Evolutionary conservation across 805 yeast species (phyloP).

Genomic region (Zygoascus tannicola): DNA sequence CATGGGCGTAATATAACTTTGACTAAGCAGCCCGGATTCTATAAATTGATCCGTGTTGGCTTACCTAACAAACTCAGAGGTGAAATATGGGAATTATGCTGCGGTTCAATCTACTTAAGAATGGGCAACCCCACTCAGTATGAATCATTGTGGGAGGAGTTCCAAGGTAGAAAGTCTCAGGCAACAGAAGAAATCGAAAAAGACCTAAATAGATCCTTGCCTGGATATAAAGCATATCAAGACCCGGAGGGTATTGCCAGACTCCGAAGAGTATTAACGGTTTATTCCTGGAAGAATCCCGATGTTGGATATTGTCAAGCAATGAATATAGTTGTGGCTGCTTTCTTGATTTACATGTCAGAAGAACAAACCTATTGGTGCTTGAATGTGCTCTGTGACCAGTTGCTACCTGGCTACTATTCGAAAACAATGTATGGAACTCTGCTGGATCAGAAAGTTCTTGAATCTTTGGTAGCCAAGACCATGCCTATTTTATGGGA

Average conservation of each 20-base stretch:
- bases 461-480: conserved; percentile 80
- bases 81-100: conserved; percentile 88
- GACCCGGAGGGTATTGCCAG: conserved; percentile 74
- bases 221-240: conserved; percentile 94
- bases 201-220: conserved; percentile 86
- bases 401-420: conserved; percentile 88
- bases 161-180: conserved; percentile 55
- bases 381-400: conserved; percentile 68
- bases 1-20: conserved; percentile 80
- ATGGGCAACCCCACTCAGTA: conserved; percentile 56
- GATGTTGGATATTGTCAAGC: conserved; percentile 98
- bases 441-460: conserved; percentile 82
- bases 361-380: conserved; percentile 99
- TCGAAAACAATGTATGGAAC: conserved; percentile 98
- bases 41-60: conserved; percentile 79
- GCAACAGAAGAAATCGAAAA: conserved; percentile 97
- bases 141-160: conserved; percentile 45
- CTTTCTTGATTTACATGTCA: conserved; percentile 55
- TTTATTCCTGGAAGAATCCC: conserved; percentile 94
- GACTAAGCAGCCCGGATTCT: conserved; percentile 65
- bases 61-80: conserved; percentile 92
- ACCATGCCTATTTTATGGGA: conserved; percentile 85
- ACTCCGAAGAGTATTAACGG: conserved; percentile 78
- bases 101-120: conserved; percentile 76
- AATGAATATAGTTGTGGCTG: conserved; percentile 70